These are phyloP conservation scores for Corrigiola litoralis DNA, from an alignment of 179 eudicot genomes.

Conservation along the genomic window DNA sequence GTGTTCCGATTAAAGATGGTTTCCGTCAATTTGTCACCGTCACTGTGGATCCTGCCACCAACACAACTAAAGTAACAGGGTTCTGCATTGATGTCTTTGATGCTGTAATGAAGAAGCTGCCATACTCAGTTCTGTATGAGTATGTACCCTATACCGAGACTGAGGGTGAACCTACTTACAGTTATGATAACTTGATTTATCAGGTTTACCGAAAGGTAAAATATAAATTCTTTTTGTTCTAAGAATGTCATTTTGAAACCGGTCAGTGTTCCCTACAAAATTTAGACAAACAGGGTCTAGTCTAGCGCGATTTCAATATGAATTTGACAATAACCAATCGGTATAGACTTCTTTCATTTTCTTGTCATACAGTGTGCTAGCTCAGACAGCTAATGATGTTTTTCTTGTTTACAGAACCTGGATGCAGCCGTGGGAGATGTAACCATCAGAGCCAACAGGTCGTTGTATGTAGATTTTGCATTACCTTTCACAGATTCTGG, in stretches of 20 bases:
- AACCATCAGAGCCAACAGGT: constrained; percentile 37
- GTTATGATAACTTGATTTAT: constrained; percentile 35
- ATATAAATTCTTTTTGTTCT: background rate
- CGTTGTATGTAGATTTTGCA: constrained; percentile 36
- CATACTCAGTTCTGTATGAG: constrained; percentile 41
- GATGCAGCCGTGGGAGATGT: constrained; percentile 43
- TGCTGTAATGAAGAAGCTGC: constrained; percentile 33
- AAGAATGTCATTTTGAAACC: no score
- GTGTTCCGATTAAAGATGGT: constrained; percentile 44
- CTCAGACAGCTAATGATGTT: background rate
- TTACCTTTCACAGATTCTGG: constrained; percentile 45
- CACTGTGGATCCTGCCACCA: constrained; percentile 23
- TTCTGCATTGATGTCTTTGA: constrained; percentile 53
- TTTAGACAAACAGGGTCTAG: no score
- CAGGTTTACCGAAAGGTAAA: constrained; percentile 39
- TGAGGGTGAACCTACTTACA: constrained; percentile 12
- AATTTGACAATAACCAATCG: no score
- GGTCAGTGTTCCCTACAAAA: no score
- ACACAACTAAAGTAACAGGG: constrained; percentile 28
- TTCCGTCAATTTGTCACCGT: constrained; percentile 41
- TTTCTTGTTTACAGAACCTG: constrained; percentile 24
- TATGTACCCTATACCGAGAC: constrained; percentile 28
- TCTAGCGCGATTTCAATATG: no score
- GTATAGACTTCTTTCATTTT: background rate
- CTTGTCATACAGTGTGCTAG: background rate